phyloP scores from a whole-genome alignment of 306 rosid species.

The Cucumis hystrix region DNA sequence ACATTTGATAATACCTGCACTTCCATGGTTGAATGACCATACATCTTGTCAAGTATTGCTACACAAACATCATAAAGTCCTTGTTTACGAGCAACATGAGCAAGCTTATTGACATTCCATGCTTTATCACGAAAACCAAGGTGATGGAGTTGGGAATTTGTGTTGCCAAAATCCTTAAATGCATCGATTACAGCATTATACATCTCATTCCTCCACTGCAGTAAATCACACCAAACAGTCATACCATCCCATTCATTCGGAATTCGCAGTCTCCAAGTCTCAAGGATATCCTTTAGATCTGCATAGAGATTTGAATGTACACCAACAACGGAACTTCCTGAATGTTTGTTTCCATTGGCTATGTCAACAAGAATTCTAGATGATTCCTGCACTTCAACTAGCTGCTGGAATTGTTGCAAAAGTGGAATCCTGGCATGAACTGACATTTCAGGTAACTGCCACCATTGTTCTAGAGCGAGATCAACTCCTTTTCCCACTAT shows the following conservation, averaged over 20 bases:
- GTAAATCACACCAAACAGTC: conserved; percentile 96
- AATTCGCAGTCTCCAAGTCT: conserved; percentile 97
- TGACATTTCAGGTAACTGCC: conserved; percentile 98
- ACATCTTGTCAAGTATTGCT: conserved; percentile 78
- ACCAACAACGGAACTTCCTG: conserved; percentile 67
- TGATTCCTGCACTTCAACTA: conserved; percentile 98
- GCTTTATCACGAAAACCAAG: conserved; percentile 99
- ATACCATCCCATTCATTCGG: conserved; percentile 98
- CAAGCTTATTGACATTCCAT: conserved; percentile 97
- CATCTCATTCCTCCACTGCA: conserved; percentile 99
- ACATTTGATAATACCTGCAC: conserved; percentile 59
- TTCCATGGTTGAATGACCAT: conserved; percentile 97
- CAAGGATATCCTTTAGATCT: conserved; percentile 97
- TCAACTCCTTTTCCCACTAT: conserved; percentile 88
- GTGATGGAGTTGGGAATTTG: conserved; percentile 87
- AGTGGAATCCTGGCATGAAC: conserved; percentile 95
- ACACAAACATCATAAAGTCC: conserved; percentile 95
- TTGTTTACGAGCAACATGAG: conserved; percentile 88
- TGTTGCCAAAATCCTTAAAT: conserved; percentile 67
- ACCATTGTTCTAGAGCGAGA: conserved; percentile 97
- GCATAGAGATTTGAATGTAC: conserved; percentile 86
- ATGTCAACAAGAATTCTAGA: conserved; percentile 69
- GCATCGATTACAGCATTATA: conserved; percentile 91
- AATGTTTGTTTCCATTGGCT: conserved; percentile 65
- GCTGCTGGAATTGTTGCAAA: conserved; percentile 94